Evolutionary conservation across 495 filamentous ascomycete genomes (phyloP).

Genomic region (Wilcoxina mikolae): DNA sequence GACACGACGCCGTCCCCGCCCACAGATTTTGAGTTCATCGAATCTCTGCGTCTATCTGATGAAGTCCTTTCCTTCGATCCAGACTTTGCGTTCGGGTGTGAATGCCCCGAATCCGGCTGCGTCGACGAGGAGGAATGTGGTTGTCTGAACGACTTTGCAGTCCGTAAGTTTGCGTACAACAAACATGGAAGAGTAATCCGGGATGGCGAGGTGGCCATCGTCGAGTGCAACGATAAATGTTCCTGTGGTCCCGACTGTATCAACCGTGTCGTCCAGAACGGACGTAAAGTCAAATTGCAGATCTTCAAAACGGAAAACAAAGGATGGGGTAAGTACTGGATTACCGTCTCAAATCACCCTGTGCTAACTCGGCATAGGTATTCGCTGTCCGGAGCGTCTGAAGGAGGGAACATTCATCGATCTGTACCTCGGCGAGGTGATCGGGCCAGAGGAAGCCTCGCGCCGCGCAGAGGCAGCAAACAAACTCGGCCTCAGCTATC

Average conservation of each 20-base stretch:
- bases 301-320: constrained; percentile 67
- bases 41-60: constrained; percentile 32
- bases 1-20: constrained; percentile 31
- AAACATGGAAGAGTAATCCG: constrained; percentile 13
- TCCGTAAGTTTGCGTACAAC: constrained; percentile 11
- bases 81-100: constrained; percentile 42
- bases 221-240: constrained; percentile 69
- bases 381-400: constrained; percentile 54
- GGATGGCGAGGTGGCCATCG: constrained; percentile 40
- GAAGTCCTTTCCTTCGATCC: constrained; percentile 35
- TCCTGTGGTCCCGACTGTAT: constrained; percentile 52
- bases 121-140: constrained; percentile 35
- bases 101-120: constrained; percentile 29
- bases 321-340: constrained; percentile 54
- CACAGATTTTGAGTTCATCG: constrained; percentile 41
- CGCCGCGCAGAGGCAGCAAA: constrained; percentile 38
- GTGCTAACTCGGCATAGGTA: constrained; percentile 34
- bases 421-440: constrained; percentile 75
- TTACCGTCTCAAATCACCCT: constrained; percentile 7
- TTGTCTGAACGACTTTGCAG: constrained; percentile 32
- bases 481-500: constrained; percentile 36
- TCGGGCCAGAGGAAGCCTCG: constrained; percentile 55
- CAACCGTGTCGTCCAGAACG: constrained; percentile 67
- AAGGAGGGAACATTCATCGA: constrained; percentile 74
- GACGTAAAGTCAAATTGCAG: constrained; percentile 56